These are phyloP conservation scores for Tulasnella sp. DNA, from an alignment of 768 basidiomycete species.

Conservation along the genomic window DNA sequence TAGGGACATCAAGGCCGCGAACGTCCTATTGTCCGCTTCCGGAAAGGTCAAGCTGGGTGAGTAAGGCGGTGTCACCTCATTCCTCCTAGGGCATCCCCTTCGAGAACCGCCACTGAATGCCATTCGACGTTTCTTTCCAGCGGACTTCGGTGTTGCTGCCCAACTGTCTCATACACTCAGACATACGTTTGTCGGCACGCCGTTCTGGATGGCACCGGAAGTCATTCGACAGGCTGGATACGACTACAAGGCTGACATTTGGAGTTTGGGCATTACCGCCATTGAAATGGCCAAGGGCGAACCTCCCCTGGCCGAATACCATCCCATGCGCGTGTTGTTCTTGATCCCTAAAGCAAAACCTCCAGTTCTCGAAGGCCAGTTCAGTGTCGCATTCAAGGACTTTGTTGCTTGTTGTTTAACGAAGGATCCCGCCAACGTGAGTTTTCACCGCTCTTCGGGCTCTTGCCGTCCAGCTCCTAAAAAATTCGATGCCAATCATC, in stretches of 20 bases:
- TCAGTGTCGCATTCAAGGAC: slow-evolving; percentile 84
- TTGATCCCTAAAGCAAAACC: slow-evolving; percentile 96
- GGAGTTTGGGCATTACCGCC: slow-evolving; percentile 96
- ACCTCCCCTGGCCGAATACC: slow-evolving; percentile 93
- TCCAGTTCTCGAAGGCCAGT: slow-evolving; percentile 82
- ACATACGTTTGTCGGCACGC: slow-evolving; percentile 96
- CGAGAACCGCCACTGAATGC: neutral
- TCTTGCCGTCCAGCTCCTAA: neutral
- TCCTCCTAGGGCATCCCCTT: neutral
- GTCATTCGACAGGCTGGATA: slow-evolving; percentile 97
- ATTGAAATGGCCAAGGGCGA: slow-evolving; percentile 98
- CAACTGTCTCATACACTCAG: slow-evolving; percentile 91
- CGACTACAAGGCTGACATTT: slow-evolving; percentile 93
- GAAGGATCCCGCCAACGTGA: slow-evolving; percentile 79
- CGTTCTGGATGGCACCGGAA: slow-evolving; percentile 99
- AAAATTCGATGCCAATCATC: neutral
- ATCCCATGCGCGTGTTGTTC: slow-evolving; percentile 98
- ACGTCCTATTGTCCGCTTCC: slow-evolving; percentile 74
- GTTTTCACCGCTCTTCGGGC: slow-evolving; percentile 33
- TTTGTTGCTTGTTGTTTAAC: slow-evolving; percentile 87
- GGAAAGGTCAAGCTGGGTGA: slow-evolving; percentile 85
- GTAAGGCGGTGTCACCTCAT: slow-evolving; percentile 21
- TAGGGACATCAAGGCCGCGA: slow-evolving; percentile 98
- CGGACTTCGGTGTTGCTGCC: slow-evolving; percentile 97
- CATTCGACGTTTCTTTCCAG: slow-evolving; percentile 38